Base-by-base conservation (phyloP, 2,329 filamentous ascomycete species). In the Alternaria triticina region DNA sequence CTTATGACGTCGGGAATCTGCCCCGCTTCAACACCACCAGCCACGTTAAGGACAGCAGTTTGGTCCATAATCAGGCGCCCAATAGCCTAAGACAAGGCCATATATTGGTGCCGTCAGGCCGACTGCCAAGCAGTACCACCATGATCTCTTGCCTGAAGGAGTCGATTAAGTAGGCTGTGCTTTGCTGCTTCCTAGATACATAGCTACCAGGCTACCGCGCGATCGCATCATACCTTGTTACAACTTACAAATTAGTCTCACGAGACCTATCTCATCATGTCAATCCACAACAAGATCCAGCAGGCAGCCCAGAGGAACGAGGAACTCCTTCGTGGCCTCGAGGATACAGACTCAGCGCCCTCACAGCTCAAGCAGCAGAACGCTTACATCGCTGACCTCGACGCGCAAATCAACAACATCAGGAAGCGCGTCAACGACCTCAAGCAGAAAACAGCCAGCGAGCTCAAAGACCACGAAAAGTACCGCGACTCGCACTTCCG, bases 391-490 rank as follows among this genome's bases (percentile, higher is more conserved):
- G 56, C 57, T 10, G 74, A 78, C 23, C 70, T 79, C 9, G 62
- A 71, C 20, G 40, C 51, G 1, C 75, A 79, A 47, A 68, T 75
- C 36, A 44, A 54, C 9, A 62, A 45, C 5, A 74, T 70, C 4
- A 61, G 61, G 9, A 69, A 68, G 17, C 65, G 64, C 12, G 71
- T 72, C 8, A 50, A 65, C 9, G 62, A 64, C 7, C 60, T 75
- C 0, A 70, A 71, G 27, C 55, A 56, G 10, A 70, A 68, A 27
- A 75, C 75, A 3, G 58, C 59, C 1, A 25, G 57, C 2, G 74
- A 78, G 45, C 64, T 75, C 3, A 68, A 73, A 51, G 75, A 77
- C 28, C 74, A 78, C 62, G 75, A 76, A 45, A 78, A 78, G 55
- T 79, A 79, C 59, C 74, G 73, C 15, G 75, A 78, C 57, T 76